Percentiles rank a stretch among this genome's conserved stretches.
phyloP scores from a whole-genome alignment of 1,139 yeast species.

The Taiozyma sp. region DNA sequence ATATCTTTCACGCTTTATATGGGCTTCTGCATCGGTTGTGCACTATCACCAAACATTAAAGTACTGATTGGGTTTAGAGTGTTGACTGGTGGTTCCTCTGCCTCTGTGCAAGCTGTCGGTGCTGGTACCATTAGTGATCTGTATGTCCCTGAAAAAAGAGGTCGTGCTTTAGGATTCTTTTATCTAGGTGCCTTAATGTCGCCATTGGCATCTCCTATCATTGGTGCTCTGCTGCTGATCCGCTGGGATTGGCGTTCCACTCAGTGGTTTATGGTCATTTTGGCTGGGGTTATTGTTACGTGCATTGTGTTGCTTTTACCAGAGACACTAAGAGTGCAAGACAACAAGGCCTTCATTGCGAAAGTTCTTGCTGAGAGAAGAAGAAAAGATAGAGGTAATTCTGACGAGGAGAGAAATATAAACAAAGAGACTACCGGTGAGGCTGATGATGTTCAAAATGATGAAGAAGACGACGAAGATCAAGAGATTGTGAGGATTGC shows the following conservation, averaged over 20 bases:
- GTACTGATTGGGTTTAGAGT: slow-evolving; percentile 66
- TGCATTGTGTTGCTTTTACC: slow-evolving; percentile 58
- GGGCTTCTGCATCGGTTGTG: slow-evolving; percentile 69
- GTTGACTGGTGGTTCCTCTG: slow-evolving; percentile 75
- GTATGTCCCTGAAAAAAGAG: slow-evolving; percentile 64
- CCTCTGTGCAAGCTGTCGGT: slow-evolving; percentile 85
- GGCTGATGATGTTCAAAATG: slow-evolving; percentile 7
- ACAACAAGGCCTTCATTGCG: slow-evolving; percentile 44
- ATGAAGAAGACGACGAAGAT: background rate
- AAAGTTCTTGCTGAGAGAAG: slow-evolving; percentile 36
- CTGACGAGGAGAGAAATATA: slow-evolving; percentile 4
- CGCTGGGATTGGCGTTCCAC: slow-evolving; percentile 89
- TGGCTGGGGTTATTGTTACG: slow-evolving; percentile 52
- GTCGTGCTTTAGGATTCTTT: slow-evolving; percentile 75
- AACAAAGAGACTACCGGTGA: slow-evolving; percentile 3
- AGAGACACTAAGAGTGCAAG: slow-evolving; percentile 65
- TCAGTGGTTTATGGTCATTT: slow-evolving; percentile 76
- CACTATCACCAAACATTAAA: slow-evolving; percentile 57
- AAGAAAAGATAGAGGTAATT: slow-evolving; percentile 9
- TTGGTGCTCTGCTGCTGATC: slow-evolving; percentile 72
- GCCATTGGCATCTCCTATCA: slow-evolving; percentile 74
- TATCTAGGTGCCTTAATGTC: slow-evolving; percentile 82
- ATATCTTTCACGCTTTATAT: slow-evolving; percentile 59
- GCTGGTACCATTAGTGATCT: slow-evolving; percentile 86
- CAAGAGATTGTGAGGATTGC: slow-evolving; percentile 13